A percentile compares a stretch with the other conserved stretches of the same genome.
Evolutionary conservation across 805 yeast species (phyloP).

Genomic region (Cyberlindnera euphorbiiphila): DNA sequence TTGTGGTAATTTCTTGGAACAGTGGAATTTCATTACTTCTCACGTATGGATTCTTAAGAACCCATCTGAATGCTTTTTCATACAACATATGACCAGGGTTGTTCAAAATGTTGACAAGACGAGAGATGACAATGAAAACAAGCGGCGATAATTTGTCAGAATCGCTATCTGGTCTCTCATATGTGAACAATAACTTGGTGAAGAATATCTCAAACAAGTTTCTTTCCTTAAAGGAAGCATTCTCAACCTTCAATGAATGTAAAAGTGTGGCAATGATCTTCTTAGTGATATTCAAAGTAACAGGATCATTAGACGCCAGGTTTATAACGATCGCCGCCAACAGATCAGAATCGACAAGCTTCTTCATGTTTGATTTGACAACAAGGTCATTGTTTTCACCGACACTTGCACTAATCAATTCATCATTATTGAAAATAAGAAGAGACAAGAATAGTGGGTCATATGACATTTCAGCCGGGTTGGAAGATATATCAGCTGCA

Average conservation of each 20-base stretch:
- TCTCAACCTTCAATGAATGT: constrained; percentile 37
- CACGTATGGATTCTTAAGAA: constrained; percentile 44
- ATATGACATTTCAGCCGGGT: constrained; percentile 37
- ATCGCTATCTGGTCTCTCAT: constrained; percentile 17
- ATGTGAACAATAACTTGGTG: constrained; percentile 37
- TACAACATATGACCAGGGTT: constrained; percentile 74
- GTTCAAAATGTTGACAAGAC: constrained; percentile 50
- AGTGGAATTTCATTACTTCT: constrained; percentile 43
- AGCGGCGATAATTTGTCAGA: constrained; percentile 38
- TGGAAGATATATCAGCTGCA: constrained; percentile 17
- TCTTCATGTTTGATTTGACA: constrained; percentile 46
- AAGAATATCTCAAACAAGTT: constrained; percentile 51
- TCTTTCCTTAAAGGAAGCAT: constrained; percentile 51
- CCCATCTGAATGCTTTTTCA: constrained; percentile 65
- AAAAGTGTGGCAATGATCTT: constrained; percentile 44
- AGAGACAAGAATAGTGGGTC: constrained; percentile 71
- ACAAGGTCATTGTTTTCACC: constrained; percentile 23
- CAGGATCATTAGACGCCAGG: constrained; percentile 35
- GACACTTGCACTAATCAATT: constrained; percentile 42
- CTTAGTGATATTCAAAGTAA: constrained; percentile 35
- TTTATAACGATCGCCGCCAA: constrained; percentile 48
- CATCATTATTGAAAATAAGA: constrained; percentile 59
- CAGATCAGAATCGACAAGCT: constrained; percentile 52
- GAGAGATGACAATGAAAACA: constrained; percentile 52
- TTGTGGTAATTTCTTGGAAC: constrained; percentile 29